Conservation (phyloP, 352 stramenopile species). For the Blastocystis sp. region DNA sequence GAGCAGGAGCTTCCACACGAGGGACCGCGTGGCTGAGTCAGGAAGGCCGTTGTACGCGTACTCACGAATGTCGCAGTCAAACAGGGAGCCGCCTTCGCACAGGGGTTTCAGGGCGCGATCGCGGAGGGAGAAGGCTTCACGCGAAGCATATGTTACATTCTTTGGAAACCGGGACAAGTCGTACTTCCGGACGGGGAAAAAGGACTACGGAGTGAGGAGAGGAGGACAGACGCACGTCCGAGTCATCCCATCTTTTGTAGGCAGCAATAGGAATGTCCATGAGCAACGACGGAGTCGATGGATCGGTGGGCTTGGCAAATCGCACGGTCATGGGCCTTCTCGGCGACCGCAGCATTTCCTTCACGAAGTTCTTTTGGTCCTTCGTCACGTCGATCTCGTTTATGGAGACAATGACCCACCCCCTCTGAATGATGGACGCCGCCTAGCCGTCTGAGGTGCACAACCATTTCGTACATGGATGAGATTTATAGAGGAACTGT, state of each 20-base stretch:
- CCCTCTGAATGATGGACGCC: background rate
- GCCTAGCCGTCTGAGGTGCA: constrained; percentile 6
- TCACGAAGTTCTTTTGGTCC: constrained; percentile 23
- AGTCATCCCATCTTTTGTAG: constrained; percentile 3
- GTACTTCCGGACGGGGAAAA: constrained; percentile 53
- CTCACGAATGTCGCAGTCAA: constrained; percentile 68
- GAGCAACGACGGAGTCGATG: background rate
- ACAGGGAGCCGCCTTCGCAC: background rate
- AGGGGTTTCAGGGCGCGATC: constrained; percentile 9
- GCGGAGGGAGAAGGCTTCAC: background rate
- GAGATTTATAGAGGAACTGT: background rate
- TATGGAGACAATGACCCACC: constrained; percentile 30
- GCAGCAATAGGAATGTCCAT: background rate
- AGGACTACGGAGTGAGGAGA: constrained; percentile 15
- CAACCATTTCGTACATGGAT: constrained; percentile 2
- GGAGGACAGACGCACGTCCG: background rate
- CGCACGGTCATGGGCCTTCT: constrained; percentile 33
- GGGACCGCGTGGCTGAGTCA: constrained; percentile 44
- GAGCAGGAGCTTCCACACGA: constrained; percentile 72
- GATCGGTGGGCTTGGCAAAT: constrained; percentile 58
- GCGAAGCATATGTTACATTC: background rate
- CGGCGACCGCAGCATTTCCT: background rate
- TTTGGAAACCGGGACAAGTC: background rate
- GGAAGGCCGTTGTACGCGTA: constrained; percentile 68
- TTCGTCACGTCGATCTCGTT: background rate